phyloP scores from a whole-genome alignment of 2,329 filamentous ascomycete genomes.

The Scedosporium minutisporum region DNA sequence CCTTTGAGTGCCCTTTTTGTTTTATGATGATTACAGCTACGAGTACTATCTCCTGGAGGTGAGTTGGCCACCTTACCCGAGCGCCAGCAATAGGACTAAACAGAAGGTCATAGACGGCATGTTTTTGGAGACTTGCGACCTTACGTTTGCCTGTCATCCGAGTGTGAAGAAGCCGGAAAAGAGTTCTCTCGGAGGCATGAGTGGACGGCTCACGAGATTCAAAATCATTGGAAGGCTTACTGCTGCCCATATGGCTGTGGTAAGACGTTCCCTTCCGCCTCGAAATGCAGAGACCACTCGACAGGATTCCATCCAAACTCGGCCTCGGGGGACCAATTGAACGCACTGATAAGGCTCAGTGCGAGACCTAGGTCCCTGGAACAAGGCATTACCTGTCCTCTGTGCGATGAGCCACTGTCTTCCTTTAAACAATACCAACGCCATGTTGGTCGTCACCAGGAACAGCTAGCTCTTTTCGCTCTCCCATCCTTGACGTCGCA shows the following conservation, averaged over 20 bases:
- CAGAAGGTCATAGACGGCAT: constrained; percentile 18
- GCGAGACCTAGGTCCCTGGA: too few relatives aligned
- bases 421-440: constrained; percentile 13
- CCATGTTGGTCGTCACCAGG: constrained; percentile 17
- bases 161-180: constrained; percentile 14
- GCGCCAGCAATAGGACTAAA: background rate
- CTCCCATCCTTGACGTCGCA: constrained; percentile 1
- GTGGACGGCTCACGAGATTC: constrained; percentile 16
- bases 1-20: constrained; percentile 31
- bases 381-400: constrained; percentile 8
- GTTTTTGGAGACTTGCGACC: constrained; percentile 27
- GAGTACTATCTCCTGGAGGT: constrained; percentile 21
- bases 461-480: constrained; percentile 16
- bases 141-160: constrained; percentile 22
- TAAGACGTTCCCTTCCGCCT: too few relatives aligned
- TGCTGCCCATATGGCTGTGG: background rate
- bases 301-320: too few relatives aligned
- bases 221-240: constrained; percentile 16
- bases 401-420: constrained; percentile 10
- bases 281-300: too few relatives aligned
- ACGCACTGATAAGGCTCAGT: too few relatives aligned
- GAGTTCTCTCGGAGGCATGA: constrained; percentile 13
- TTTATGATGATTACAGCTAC: constrained; percentile 22
- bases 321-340: too few relatives aligned
- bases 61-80: constrained; percentile 5